A percentile compares a stretch with the other conserved stretches of the same genome.
Conservation (phyloP, 495 filamentous ascomycete species). For the Endocarpon pusillum region DNA sequence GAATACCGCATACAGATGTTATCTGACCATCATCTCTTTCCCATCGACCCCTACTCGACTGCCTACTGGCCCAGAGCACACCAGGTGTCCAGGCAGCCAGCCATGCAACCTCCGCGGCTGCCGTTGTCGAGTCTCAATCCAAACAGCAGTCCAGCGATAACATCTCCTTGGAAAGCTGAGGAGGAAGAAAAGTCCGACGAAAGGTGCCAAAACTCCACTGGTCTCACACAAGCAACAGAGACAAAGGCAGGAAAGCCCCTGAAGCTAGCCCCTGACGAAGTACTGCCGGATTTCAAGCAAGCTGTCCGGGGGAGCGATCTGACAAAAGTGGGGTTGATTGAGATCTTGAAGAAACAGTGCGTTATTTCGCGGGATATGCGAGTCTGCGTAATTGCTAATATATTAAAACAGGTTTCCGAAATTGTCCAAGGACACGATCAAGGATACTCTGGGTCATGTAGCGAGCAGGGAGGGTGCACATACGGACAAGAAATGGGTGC, state of each 20-base stretch:
- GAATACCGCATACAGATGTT: constrained; percentile 58
- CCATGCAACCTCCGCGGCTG: constrained; percentile 12
- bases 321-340: constrained; percentile 59
- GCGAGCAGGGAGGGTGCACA: constrained; percentile 50
- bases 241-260: constrained; percentile 8
- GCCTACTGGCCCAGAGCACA: constrained; percentile 49
- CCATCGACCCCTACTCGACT: constrained; percentile 75
- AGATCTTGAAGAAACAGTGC: constrained; percentile 52
- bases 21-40: constrained; percentile 31
- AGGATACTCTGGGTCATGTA: constrained; percentile 49
- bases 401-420: constrained; percentile 40
- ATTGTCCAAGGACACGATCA: constrained; percentile 52
- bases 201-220: constrained; percentile 6
- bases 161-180: too few relatives aligned
- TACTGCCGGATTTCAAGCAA: constrained; percentile 55
- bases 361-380: constrained; percentile 3
- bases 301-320: constrained; percentile 52
- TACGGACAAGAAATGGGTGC: constrained; percentile 46
- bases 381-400: constrained; percentile 1
- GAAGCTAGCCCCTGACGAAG: constrained; percentile 38
- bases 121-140: constrained; percentile 7
- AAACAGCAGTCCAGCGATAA: constrained; percentile 3
- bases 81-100: constrained; percentile 5
- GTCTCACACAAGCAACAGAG: not conserved
- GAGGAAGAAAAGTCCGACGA: too few relatives aligned